Base-by-base conservation (phyloP, 495 filamentous ascomycete species). In the Penicillium parvum region DNA sequence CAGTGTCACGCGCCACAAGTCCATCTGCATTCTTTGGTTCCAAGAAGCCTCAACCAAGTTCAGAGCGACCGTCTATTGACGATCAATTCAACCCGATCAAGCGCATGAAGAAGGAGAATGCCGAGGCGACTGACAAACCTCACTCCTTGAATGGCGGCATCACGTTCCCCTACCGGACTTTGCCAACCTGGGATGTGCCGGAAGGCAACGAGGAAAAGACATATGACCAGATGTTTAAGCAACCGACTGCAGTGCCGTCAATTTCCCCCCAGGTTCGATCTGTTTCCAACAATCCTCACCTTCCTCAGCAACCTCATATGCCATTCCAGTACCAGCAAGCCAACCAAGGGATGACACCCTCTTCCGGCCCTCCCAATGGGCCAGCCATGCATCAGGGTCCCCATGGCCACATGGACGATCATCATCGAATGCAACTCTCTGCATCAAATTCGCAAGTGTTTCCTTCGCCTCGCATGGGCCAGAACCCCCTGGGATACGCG, bases 341-440 rank as follows among this genome's bases (percentile, higher is more conserved):
- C 11, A 65, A 50, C 23, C 53, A 60, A n/a, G 64, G 53, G 15
- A 60, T 70, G 53, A 57, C 62, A 16, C 51, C 68, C 18, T 37
- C 57, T 4, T 60, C 60, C 39, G 82, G 81, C 20, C 82, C 83
- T 36, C 74, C 83, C 22, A 78, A 81, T 45, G 78, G 76, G 14
- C 77, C 78, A 3, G 83, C 81, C 57, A 74, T 83, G 52, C 83
- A 86, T 44, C 84, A 85, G 51, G 81, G 78, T 48, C 75, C 73
- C 25, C 83, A 80, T 41, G 77, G 81, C 29, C 88, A 81, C 53
- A 78, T 79, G 46, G 77, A 79, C 48, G 87, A 94, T 45, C 86
- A 87, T 43, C 88, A 92, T 57, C 79, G 86, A 39, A 92, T 95
- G 86, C 82, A 84, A 47, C 76, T 90, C 59, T 87, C 86, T 27